Percentiles rank a stretch among this genome's conserved stretches.
phyloP scores from a whole-genome alignment of 495 filamentous ascomycete species.

The Rhypophila decipiens region DNA sequence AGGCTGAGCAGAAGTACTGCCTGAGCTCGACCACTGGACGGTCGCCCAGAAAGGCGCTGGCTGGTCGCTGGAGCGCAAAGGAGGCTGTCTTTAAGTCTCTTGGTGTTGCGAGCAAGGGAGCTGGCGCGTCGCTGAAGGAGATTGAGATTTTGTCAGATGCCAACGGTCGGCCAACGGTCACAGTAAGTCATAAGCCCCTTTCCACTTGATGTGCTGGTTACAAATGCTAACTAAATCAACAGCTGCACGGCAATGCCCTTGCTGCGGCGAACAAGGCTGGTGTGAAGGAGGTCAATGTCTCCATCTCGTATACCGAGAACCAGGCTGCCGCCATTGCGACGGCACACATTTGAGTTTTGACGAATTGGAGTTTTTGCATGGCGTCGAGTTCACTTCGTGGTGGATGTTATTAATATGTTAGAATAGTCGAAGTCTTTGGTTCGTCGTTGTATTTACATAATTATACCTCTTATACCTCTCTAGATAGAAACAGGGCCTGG shows the following conservation, averaged over 20 bases:
- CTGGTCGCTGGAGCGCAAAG: conserved; percentile 93
- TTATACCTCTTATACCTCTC: background rate
- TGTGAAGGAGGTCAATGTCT: conserved; percentile 80
- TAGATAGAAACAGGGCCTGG: background rate
- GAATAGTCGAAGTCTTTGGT: background rate
- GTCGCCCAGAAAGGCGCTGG: conserved; percentile 75
- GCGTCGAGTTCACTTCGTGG: no score
- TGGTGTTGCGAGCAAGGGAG: conserved; percentile 80
- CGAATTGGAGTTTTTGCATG: no score
- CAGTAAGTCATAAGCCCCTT: conserved; percentile 51
- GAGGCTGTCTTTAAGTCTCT: conserved; percentile 98
- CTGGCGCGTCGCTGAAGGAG: conserved; percentile 82
- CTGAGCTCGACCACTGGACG: conserved; percentile 52
- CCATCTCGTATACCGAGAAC: conserved; percentile 87
- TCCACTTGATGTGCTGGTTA: background rate
- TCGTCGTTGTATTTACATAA: background rate
- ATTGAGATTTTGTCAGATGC: conserved; percentile 85
- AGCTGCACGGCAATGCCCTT: conserved; percentile 82
- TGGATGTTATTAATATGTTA: no score
- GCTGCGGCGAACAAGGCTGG: conserved; percentile 74
- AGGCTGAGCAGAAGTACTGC: conserved; percentile 77
- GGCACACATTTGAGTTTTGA: conserved; percentile 20
- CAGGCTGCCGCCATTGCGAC: conserved; percentile 87
- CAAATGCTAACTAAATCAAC: conserved; percentile 35
- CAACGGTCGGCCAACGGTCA: conserved; percentile 74